Evolutionary conservation across 768 basidiomycete species (phyloP), one percentile per base, ranked within the genome.

Genomic region (Cystobasidium ongulense): DNA sequence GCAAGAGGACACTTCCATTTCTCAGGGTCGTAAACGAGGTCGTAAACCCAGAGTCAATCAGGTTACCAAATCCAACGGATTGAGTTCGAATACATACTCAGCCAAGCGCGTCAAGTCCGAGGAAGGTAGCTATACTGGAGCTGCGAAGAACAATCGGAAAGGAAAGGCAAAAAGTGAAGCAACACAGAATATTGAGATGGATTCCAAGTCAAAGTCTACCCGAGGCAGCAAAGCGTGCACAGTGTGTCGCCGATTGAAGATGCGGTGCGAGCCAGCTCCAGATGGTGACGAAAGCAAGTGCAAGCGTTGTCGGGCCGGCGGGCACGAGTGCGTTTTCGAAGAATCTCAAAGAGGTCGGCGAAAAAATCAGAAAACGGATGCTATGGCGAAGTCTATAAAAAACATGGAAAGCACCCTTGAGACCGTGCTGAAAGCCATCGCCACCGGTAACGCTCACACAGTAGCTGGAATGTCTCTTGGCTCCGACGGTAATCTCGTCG

Each of bases 381-480:
- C 74, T 11, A 79, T 79, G 78, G 78, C 80, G 39, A 78, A 76
- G 75, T 91, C 90, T 1, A 83, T 94, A 63, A 86, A 88, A 70
- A 93, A 92, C 81, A 92, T 94, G 91, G 92, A 94, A 80, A 85
- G 87, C 41, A 93, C 91, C 0, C 85, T 94, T n/a, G 91, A 94
- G 81, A 92, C 90, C 17, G 92, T 96, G 38, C 84, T 96, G 23
- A 86, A 88, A 59, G 92, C 91, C 21, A 89, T 96, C 23, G 68
- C 68, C 1, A 7, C 68, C 2, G 68, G 68, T 21, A 71, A 71
- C 25, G 43, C 68, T n/a, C 33, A 36, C 36, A 35, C 29, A 4
- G 25, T 71, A n/a, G 68, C 35, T 29, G 68, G 68, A 52, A 71
- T 71, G 68, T 54, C 33, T 23, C 27, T 71, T 1, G 68, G 68